phyloP scores from a whole-genome alignment of 2,329 filamentous ascomycete species.

The Hypoxylon sp. region DNA sequence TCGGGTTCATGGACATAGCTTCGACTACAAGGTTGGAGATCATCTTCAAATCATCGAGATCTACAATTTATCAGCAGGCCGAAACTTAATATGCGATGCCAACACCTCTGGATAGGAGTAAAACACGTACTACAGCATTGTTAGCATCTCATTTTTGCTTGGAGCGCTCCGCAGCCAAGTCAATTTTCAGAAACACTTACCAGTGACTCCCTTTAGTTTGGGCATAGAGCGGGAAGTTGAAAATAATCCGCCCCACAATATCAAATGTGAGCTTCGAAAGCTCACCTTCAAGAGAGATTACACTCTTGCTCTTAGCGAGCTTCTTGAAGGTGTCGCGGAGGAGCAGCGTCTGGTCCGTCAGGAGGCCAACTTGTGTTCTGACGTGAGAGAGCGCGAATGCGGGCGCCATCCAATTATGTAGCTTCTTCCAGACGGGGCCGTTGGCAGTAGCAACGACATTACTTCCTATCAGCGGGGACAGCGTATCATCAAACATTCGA shows the following conservation, averaged over 20 bases:
- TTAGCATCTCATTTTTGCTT: not conserved
- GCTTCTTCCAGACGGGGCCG: conserved; percentile 1
- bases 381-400: conserved; percentile 1
- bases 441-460: not conserved
- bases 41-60: conserved; percentile 4
- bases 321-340: not conserved
- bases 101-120: not conserved
- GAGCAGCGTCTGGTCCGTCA: not conserved
- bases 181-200: not conserved
- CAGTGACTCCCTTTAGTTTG: not conserved
- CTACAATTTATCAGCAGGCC: not conserved
- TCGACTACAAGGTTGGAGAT: conserved; percentile 5
- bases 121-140: not conserved
- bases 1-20: not conserved
- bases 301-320: conserved; percentile 1
- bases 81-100: not conserved
- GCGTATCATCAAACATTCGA: conserved; percentile 1
- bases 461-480: not conserved
- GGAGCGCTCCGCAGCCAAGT: not conserved
- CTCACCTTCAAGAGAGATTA: not conserved
- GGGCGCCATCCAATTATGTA: not conserved
- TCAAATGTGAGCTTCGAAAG: conserved; percentile 3
- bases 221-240: not conserved
- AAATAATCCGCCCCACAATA: not conserved
- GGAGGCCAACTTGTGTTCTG: conserved; percentile 1